Conservation (phyloP, 1,284 basidiomycete genomes). For the Rhodotorula mucilaginosa region DNA sequence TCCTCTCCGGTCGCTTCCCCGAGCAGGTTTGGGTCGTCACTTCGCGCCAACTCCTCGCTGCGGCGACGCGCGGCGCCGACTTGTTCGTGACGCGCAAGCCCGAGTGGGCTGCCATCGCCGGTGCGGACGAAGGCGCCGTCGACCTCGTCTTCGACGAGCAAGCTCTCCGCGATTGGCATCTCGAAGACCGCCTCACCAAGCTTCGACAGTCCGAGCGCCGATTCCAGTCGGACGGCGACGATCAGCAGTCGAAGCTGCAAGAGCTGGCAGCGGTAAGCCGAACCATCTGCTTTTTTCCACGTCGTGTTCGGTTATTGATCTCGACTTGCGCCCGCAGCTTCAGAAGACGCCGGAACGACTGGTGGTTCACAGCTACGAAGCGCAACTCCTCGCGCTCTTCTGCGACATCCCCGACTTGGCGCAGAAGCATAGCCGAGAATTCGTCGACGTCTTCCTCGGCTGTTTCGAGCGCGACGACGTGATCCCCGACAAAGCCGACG, state of each 20-base stretch:
- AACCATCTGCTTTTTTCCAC: constrained; percentile 34
- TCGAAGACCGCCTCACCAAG: constrained; percentile 29
- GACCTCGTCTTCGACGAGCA: constrained; percentile 45
- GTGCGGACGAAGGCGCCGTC: neutral
- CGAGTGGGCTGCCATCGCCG: constrained; percentile 22
- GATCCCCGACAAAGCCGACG: constrained; percentile 31
- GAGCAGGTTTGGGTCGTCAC: constrained; percentile 70
- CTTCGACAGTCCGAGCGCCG: constrained; percentile 18
- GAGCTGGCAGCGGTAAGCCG: constrained; percentile 26
- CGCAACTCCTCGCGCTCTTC: constrained; percentile 70
- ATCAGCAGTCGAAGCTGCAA: constrained; percentile 13
- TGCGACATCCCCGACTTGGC: constrained; percentile 65
- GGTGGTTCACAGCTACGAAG: constrained; percentile 71
- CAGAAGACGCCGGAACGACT: constrained; percentile 66
- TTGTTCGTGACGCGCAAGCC: constrained; percentile 37
- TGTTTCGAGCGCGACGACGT: constrained; percentile 51
- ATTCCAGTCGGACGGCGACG: constrained; percentile 26
- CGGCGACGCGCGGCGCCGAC: constrained; percentile 33
- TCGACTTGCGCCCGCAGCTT: constrained; percentile 51
- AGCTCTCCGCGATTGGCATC: constrained; percentile 35
- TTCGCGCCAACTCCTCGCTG: constrained; percentile 48
- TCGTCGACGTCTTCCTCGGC: constrained; percentile 73
- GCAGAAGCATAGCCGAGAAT: constrained; percentile 77
- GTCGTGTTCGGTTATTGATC: constrained; percentile 8
- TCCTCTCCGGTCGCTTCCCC: constrained; percentile 60